Percentiles rank a stretch among this genome's conserved stretches.
Conservation (phyloP, 2,329 filamentous ascomycete genomes). For the Paradendryphiella salina region DNA sequence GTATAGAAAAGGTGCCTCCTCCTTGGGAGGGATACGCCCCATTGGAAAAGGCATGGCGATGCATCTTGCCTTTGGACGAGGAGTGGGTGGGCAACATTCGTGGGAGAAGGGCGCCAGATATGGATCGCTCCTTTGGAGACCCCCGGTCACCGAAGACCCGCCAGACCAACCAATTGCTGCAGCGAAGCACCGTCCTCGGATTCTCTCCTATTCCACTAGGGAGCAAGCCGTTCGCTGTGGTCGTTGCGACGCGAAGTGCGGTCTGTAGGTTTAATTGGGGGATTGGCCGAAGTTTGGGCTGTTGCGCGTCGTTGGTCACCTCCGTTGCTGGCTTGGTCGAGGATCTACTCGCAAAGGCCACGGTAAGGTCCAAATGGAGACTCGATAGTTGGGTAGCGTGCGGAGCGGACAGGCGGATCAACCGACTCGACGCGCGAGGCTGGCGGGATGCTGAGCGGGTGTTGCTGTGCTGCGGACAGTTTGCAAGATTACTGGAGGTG, state of each 20-base stretch:
- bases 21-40: slow-evolving; percentile 71
- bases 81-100: slow-evolving; percentile 66
- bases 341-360: slow-evolving; percentile 43
- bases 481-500: slow-evolving; percentile 19
- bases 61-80: slow-evolving; percentile 69
- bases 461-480: slow-evolving; percentile 20
- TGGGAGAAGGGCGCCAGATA: slow-evolving; percentile 34
- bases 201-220: slow-evolving; percentile 7
- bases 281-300: slow-evolving; percentile 16
- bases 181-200: slow-evolving; percentile 17
- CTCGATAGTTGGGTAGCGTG: slow-evolving; percentile 30
- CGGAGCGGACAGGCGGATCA: slow-evolving; percentile 27
- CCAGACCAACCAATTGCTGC: slow-evolving; percentile 33
- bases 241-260: slow-evolving; percentile 9
- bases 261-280: slow-evolving; percentile 11
- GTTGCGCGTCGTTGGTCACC: slow-evolving; percentile 27
- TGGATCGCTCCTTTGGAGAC: slow-evolving; percentile 42
- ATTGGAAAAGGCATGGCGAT: slow-evolving; percentile 85
- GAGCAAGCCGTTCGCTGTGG: slow-evolving; percentile 21
- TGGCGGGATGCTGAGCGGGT: slow-evolving; percentile 17
- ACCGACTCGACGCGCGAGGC: slow-evolving; percentile 28
- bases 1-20: slow-evolving; percentile 78
- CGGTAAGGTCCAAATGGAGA: slow-evolving; percentile 34
- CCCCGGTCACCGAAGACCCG: slow-evolving; percentile 43
- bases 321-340: slow-evolving; percentile 33